Evolutionary conservation across 345 rosid species (phyloP).

Genomic region (Gossypium stocksii): DNA sequence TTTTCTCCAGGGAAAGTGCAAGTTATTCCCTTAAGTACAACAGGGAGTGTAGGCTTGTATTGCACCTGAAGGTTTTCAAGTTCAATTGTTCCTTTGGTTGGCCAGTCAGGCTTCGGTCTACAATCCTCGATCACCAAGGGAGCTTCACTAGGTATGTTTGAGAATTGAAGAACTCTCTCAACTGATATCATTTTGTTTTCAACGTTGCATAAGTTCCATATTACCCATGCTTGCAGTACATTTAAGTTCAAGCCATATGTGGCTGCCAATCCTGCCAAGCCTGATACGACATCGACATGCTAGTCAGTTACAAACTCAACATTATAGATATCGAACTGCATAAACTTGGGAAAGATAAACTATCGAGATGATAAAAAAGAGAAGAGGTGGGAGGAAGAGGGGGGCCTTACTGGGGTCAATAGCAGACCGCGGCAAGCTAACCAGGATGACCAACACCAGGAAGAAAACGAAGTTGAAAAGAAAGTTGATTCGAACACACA

Average conservation of each 20-base stretch:
- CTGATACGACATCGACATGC: slow-evolving; percentile 27
- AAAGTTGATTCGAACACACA: slow-evolving; percentile 7
- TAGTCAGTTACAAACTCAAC: neutral
- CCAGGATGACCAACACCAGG: slow-evolving; percentile 24
- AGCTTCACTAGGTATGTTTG: neutral
- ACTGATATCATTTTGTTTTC: slow-evolving; percentile 88
- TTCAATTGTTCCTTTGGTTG: slow-evolving; percentile 44
- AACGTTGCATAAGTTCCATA: slow-evolving; percentile 63
- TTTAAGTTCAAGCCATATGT: slow-evolving; percentile 77
- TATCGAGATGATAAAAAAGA: neutral
- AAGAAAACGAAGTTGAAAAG: slow-evolving; percentile 12
- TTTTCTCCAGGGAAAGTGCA: slow-evolving; percentile 58
- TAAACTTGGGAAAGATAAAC: neutral
- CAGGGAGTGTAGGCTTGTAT: slow-evolving; percentile 50
- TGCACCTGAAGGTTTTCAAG: slow-evolving; percentile 47
- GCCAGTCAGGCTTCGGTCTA: slow-evolving; percentile 51
- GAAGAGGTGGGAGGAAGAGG: neutral
- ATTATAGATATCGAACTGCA: neutral
- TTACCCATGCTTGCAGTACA: slow-evolving; percentile 54
- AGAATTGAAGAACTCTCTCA: slow-evolving; percentile 38
- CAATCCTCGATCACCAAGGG: slow-evolving; percentile 39
- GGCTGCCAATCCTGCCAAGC: slow-evolving; percentile 77
- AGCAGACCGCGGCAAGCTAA: slow-evolving; percentile 1
- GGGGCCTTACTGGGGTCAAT: slow-evolving; percentile 8
- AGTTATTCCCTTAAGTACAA: slow-evolving; percentile 58